A percentile compares a stretch with the other conserved stretches of the same genome.
phyloP scores from a whole-genome alignment of 176 grass and related monocot species.

The Alloteropsis semialata region DNA sequence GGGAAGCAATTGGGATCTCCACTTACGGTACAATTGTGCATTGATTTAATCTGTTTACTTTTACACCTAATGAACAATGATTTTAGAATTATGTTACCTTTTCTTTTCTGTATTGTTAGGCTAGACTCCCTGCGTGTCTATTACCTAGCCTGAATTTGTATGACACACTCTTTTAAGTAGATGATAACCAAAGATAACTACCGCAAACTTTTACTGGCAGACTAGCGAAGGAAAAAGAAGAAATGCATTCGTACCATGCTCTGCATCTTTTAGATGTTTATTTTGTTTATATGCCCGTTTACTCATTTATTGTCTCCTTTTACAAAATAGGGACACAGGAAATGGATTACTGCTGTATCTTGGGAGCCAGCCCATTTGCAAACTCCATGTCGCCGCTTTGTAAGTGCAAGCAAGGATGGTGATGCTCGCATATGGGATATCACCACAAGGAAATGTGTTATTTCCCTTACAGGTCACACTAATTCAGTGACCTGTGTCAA shows the following conservation, averaged over 20 bases:
- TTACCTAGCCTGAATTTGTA: not conserved
- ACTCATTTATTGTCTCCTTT: not conserved
- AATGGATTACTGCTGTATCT: slow-evolving; percentile 95
- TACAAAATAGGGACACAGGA: slow-evolving; percentile 73
- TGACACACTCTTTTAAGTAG: not conserved
- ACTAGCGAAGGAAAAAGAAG: slow-evolving; percentile 1
- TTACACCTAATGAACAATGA: not conserved
- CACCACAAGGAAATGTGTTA: slow-evolving; percentile 69
- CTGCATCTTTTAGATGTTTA: not conserved
- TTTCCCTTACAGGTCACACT: slow-evolving; percentile 86
- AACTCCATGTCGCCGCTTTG: slow-evolving; percentile 81
- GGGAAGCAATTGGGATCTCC: slow-evolving; percentile 76
- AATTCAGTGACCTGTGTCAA: slow-evolving; percentile 91
- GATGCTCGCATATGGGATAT: slow-evolving; percentile 95
- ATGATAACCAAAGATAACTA: not conserved
- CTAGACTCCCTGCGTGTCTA: not conserved
- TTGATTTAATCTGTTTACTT: not conserved
- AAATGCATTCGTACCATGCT: not conserved
- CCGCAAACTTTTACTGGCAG: not conserved
- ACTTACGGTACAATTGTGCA: slow-evolving; percentile 52
- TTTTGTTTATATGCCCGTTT: not conserved
- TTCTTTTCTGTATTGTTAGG: not conserved
- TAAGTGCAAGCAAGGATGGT: slow-evolving; percentile 96
- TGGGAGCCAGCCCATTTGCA: slow-evolving; percentile 96
- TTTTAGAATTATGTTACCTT: not conserved